Evolutionary conservation across 306 rosid species (phyloP).

Genomic region (Senna tora): DNA sequence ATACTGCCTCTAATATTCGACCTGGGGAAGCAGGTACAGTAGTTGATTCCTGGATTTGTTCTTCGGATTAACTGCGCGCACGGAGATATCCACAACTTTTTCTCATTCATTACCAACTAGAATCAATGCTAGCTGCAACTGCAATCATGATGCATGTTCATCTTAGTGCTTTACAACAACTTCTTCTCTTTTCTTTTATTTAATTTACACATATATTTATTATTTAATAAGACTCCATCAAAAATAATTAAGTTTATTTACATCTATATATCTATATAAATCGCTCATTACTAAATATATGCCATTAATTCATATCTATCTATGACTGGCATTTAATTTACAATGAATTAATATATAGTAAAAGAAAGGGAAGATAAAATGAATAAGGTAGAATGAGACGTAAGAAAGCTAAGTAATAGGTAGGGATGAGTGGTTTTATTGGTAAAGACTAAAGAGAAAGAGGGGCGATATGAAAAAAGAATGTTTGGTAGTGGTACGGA

Average conservation of each 20-base stretch:
- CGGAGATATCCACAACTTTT: no score
- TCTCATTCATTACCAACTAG: slow-evolving; percentile 16
- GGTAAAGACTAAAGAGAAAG: neutral
- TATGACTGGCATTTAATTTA: no score
- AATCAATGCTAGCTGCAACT: slow-evolving; percentile 3
- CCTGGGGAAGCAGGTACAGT: slow-evolving; percentile 46
- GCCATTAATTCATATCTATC: no score
- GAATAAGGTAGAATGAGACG: no score
- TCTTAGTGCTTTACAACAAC: slow-evolving; percentile 27
- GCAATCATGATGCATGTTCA: neutral
- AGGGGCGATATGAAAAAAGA: neutral
- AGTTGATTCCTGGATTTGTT: slow-evolving; percentile 54
- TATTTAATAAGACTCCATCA: no score
- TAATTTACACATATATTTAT: neutral
- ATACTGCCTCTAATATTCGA: slow-evolving; percentile 24
- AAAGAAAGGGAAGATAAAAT: no score
- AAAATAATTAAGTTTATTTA: no score
- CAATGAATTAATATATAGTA: no score
- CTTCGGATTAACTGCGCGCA: no score
- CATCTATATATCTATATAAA: neutral
- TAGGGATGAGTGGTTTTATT: neutral
- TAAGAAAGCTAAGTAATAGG: no score
- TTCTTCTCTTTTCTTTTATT: neutral
- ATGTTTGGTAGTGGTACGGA: neutral
- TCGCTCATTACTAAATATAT: no score